Evolutionary conservation across 176 grass and related monocot genomes (phyloP).

Genomic region (Stipa capillata): DNA sequence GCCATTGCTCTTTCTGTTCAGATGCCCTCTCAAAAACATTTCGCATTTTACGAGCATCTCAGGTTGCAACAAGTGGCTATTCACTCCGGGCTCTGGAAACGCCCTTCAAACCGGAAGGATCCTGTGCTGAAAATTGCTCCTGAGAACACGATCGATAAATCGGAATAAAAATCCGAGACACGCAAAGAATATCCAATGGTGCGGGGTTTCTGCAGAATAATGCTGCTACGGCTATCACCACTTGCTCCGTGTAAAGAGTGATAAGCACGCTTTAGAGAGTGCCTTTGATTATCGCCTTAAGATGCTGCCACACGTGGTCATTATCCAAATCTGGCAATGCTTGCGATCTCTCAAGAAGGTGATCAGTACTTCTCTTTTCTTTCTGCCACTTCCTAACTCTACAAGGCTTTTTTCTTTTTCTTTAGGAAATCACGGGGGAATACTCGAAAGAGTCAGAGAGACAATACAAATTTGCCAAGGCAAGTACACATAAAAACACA

Average conservation of each 20-base stretch:
- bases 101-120: not conserved
- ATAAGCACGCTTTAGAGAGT: constrained; percentile 18
- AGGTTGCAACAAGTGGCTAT: not conserved
- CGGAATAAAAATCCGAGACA: constrained; percentile 8
- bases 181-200: constrained; percentile 8
- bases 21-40: not conserved
- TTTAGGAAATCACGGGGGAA: too few relatives aligned
- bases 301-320: constrained; percentile 14
- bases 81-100: not conserved
- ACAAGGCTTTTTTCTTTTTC: too few relatives aligned
- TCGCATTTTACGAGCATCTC: not conserved
- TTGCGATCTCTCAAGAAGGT: not conserved
- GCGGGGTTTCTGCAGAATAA: constrained; percentile 28
- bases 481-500: too few relatives aligned
- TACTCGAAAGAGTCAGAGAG: too few relatives aligned
- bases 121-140: not conserved
- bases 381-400: too few relatives aligned
- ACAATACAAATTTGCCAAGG: too few relatives aligned
- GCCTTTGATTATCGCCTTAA: not conserved
- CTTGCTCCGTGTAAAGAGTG: not conserved
- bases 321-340: not conserved
- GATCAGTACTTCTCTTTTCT: not conserved
- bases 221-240: not conserved
- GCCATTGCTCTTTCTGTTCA: not conserved
- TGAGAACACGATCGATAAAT: not conserved